Evolutionary conservation across 108 stramenopile genomes (phyloP).

Genomic region (Cafeteria roenbergensis): DNA sequence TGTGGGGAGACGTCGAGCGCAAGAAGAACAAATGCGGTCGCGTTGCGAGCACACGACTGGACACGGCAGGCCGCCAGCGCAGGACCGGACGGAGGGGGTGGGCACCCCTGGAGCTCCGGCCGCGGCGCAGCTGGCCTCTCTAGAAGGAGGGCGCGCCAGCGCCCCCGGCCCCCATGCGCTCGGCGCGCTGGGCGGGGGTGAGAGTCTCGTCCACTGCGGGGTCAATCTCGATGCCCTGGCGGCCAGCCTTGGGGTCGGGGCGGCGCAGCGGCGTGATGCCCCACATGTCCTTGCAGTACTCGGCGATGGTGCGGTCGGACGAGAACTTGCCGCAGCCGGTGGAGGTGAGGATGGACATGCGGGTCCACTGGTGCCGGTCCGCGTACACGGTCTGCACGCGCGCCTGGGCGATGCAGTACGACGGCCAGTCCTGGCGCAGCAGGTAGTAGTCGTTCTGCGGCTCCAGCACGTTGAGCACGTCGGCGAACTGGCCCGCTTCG

Average conservation of each 20-base stretch:
- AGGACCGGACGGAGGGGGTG: too few relatives aligned
- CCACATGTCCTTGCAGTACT: conserved; percentile 4
- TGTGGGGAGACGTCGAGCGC: too few relatives aligned
- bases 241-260: not conserved
- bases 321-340: not conserved
- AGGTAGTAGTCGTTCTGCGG: not conserved
- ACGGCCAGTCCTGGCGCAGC: not conserved
- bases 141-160: too few relatives aligned
- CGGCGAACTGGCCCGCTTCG: not conserved
- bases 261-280: not conserved
- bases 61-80: too few relatives aligned
- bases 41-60: too few relatives aligned
- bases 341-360: not conserved
- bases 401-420: not conserved
- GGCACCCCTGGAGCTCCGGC: too few relatives aligned
- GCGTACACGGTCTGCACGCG: not conserved
- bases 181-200: too few relatives aligned
- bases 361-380: not conserved
- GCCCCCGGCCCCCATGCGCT: too few relatives aligned
- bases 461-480: not conserved
- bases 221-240: too few relatives aligned
- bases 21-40: too few relatives aligned
- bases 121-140: too few relatives aligned
- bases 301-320: conserved; percentile 1
- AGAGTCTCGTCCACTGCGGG: too few relatives aligned